These are phyloP conservation scores for Lasiosphaeria hispida DNA, from an alignment of 495 filamentous ascomycete genomes.

Conservation along the genomic window DNA sequence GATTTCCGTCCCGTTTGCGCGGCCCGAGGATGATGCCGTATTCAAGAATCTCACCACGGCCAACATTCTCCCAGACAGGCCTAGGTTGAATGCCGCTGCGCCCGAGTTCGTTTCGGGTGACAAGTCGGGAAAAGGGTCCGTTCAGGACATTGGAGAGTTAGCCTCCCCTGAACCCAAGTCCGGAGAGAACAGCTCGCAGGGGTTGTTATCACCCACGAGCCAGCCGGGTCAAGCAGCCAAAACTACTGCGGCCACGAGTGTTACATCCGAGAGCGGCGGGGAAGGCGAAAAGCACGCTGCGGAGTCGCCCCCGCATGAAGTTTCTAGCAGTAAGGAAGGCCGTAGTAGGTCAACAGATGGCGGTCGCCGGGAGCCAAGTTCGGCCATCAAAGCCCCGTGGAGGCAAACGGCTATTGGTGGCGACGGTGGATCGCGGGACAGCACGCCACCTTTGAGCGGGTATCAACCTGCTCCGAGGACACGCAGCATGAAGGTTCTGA, in stretches of 20 bases:
- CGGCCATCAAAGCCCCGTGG: constrained; percentile 67
- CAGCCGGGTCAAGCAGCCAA: constrained; percentile 33
- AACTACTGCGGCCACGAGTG: constrained; percentile 30
- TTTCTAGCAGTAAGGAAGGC: constrained; percentile 31
- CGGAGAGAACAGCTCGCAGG: constrained; percentile 21
- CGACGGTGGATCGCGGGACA: constrained; percentile 29
- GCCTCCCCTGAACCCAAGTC: constrained; percentile 13
- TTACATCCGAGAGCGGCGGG: constrained; percentile 41
- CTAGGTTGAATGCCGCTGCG: constrained; percentile 50
- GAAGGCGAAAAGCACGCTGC: constrained; percentile 34
- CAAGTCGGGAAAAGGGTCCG: constrained; percentile 22
- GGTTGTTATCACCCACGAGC: constrained; percentile 27
- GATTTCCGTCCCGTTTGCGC: constrained; percentile 86
- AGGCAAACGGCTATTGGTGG: constrained; percentile 55
- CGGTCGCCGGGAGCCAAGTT: constrained; percentile 44
- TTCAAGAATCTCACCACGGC: constrained; percentile 74
- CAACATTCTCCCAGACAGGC: constrained; percentile 47
- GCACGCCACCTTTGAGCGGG: constrained; percentile 43
- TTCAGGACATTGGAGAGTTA: constrained; percentile 22
- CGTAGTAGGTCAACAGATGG: constrained; percentile 29
- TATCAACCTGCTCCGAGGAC: constrained; percentile 56
- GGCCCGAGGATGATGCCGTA: constrained; percentile 79
- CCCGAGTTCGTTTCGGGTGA: constrained; percentile 46
- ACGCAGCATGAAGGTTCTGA: constrained; percentile 76
- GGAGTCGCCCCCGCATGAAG: constrained; percentile 22